These are phyloP conservation scores for Penicillium nordicum DNA, from an alignment of 2,329 filamentous ascomycete species.

Conservation along the genomic window DNA sequence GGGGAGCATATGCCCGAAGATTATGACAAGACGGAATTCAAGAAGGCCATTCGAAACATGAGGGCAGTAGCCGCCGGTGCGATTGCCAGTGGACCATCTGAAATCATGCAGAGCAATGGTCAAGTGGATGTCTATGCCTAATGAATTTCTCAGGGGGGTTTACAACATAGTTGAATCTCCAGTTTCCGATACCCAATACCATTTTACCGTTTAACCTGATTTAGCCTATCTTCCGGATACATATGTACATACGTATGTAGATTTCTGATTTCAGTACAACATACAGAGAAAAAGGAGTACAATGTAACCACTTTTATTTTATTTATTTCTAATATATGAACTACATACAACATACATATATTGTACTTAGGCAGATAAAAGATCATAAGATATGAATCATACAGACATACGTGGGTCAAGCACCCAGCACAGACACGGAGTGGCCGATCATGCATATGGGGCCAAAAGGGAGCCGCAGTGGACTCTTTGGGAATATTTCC, in stretches of 20 bases:
- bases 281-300: no score
- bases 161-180: neutral
- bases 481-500: neutral
- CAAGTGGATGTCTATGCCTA: conserved; percentile 23
- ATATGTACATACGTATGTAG: neutral
- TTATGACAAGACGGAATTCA: conserved; percentile 38
- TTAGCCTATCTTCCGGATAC: neutral
- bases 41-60: conserved; percentile 34
- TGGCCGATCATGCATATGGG: conserved; percentile 19
- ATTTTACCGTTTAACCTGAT: conserved; percentile 3
- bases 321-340: no score
- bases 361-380: neutral
- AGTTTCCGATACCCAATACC: conserved; percentile 14
- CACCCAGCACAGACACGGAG: conserved; percentile 20
- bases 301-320: no score
- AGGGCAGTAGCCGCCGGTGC: conserved; percentile 25
- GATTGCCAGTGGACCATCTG: conserved; percentile 10
- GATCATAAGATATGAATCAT: neutral
- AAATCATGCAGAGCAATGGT: conserved; percentile 13
- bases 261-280: neutral
- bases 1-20: conserved; percentile 61
- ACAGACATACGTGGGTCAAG: neutral
- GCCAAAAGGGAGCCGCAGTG: conserved; percentile 12
- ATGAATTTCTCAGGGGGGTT: conserved; percentile 13
- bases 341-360: no score